These are phyloP conservation scores for Pseudogymnoascus sp. DNA, from an alignment of 2,329 filamentous ascomycete species.

Conservation along the genomic window DNA sequence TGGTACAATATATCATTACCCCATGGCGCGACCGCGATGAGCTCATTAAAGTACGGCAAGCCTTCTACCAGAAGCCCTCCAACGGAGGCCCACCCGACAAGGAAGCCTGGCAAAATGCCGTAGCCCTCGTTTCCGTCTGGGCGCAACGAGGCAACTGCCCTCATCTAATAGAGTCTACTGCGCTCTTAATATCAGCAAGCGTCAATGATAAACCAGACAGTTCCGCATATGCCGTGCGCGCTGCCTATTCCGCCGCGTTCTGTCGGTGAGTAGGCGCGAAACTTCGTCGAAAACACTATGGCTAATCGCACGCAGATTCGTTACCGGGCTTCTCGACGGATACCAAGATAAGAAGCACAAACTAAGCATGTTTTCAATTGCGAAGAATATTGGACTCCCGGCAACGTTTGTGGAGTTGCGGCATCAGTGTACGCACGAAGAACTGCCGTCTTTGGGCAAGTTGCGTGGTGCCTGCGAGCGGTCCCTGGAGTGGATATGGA, in stretches of 20 bases:
- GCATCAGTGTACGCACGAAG: conserved; percentile 85
- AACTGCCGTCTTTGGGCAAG: conserved; percentile 67
- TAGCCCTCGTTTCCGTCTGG: conserved; percentile 57
- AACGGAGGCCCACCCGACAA: conserved; percentile 6
- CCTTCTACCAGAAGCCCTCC: conserved; percentile 44
- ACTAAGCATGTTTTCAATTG: conserved; percentile 65
- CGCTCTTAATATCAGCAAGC: conserved; percentile 60
- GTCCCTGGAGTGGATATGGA: conserved; percentile 79
- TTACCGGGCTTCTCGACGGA: conserved; percentile 70
- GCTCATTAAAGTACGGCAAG: conserved; percentile 55
- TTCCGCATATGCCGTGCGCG: conserved; percentile 49
- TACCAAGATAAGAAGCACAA: conserved; percentile 60
- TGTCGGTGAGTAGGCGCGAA: conserved; percentile 47
- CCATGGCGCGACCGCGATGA: conserved; percentile 62
- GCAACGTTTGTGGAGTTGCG: conserved; percentile 76
- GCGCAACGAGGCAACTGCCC: conserved; percentile 67
- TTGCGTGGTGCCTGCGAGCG: conserved; percentile 61
- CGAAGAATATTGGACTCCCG: conserved; percentile 56
- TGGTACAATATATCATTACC: conserved; percentile 66
- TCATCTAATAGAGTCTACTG: conserved; percentile 72
- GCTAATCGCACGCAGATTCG: conserved; percentile 48
- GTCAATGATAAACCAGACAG: conserved; percentile 47
- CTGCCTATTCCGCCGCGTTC: conserved; percentile 68
- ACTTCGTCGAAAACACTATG: neutral
- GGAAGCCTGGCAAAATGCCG: conserved; percentile 36